Conservation (phyloP, 2,329 filamentous ascomycete species). For the Ophiobolus disseminans region DNA sequence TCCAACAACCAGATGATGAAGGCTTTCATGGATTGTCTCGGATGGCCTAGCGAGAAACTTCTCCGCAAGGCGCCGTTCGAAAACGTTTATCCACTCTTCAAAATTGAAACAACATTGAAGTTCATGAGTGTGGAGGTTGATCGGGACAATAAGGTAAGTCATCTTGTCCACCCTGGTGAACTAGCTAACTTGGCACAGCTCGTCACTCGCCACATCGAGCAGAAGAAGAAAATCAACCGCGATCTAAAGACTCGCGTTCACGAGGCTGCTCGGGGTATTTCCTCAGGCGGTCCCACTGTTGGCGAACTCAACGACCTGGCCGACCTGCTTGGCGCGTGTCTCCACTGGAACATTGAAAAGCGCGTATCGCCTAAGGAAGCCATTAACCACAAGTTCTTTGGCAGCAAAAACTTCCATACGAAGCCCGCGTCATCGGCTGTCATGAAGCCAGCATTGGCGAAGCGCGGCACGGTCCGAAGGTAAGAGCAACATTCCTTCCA, state of each 20-base stretch:
- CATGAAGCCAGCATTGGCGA: slow-evolving; percentile 35
- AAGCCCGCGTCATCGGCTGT: slow-evolving; percentile 26
- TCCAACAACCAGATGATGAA: slow-evolving; percentile 99
- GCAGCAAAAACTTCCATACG: slow-evolving; percentile 18
- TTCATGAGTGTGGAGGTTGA: slow-evolving; percentile 79
- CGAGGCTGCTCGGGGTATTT: slow-evolving; percentile 74
- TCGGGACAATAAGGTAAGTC: slow-evolving; percentile 48
- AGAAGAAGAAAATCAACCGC: slow-evolving; percentile 65
- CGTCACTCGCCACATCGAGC: slow-evolving; percentile 68
- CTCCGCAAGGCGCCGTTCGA: slow-evolving; percentile 71
- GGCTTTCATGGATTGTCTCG: slow-evolving; percentile 93
- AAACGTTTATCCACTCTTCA: slow-evolving; percentile 77
- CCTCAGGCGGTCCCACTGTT: slow-evolving; percentile 66
- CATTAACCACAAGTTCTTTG: slow-evolving; percentile 86
- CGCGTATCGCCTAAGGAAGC: slow-evolving; percentile 86
- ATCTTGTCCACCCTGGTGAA: background rate
- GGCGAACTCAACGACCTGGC: slow-evolving; percentile 84
- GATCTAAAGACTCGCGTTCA: slow-evolving; percentile 83
- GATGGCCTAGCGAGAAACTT: slow-evolving; percentile 88
- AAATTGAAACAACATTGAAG: slow-evolving; percentile 69
- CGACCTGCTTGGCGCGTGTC: slow-evolving; percentile 85
- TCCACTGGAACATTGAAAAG: slow-evolving; percentile 91
- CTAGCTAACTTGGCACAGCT: slow-evolving; percentile 58
- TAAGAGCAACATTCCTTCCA: slow-evolving; percentile 10
- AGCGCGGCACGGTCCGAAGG: slow-evolving; percentile 25